Conservation (phyloP, 345 rosid species). For the Adansonia digitata region DNA sequence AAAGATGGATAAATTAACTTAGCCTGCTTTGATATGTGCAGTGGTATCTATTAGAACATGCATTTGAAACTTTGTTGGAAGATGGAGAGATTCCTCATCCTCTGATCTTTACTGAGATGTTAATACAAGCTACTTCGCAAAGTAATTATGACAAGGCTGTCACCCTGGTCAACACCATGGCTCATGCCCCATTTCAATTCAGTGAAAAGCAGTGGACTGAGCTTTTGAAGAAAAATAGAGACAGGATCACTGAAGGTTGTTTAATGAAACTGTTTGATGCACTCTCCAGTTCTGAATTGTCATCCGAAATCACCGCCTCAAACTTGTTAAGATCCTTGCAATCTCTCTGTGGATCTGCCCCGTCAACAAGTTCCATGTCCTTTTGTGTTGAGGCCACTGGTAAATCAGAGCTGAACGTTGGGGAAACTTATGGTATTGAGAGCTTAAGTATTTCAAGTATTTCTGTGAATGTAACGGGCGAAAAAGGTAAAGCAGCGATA, state of each 20-base stretch:
- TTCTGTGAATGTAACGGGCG: background rate
- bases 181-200: conserved; percentile 74
- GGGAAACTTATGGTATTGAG: background rate
- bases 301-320: conserved; percentile 49
- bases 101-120: conserved; percentile 59
- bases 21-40: conserved; percentile 31
- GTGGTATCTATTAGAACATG: conserved; percentile 81
- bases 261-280: conserved; percentile 43
- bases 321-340: conserved; percentile 60
- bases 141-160: conserved; percentile 58
- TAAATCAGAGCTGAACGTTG: background rate
- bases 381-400: background rate
- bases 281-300: conserved; percentile 38
- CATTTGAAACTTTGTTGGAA: conserved; percentile 69
- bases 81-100: conserved; percentile 77
- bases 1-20: background rate
- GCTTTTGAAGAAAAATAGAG: conserved; percentile 39
- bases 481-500: conserved; percentile 2
- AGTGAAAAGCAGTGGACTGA: conserved; percentile 71
- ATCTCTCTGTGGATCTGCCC: conserved; percentile 31
- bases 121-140: conserved; percentile 51
- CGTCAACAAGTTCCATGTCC: conserved; percentile 17
- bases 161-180: conserved; percentile 49
- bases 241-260: conserved; percentile 34
- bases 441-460: background rate